Evolutionary conservation across 305 asterid genomes (phyloP), one percentile per base, ranked within the genome.

Genomic region (Ilex paraguariensis): DNA sequence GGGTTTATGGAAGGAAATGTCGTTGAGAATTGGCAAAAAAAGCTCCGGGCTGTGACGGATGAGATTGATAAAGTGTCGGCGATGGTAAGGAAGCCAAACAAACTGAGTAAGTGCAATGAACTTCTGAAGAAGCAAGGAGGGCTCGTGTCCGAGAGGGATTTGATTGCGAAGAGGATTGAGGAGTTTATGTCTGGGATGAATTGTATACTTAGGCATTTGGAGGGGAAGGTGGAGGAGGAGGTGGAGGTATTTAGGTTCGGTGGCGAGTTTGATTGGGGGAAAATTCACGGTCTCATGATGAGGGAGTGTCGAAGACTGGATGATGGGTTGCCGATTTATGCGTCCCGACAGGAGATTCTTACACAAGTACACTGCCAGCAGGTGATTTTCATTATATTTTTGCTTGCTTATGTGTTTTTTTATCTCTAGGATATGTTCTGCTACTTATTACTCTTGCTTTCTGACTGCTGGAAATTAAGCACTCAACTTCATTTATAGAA

Each of bases 231-330:
- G 53, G 69, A 63, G 51, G 54, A 74, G 32, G 70, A 55, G 49
- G 72, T 58, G 13, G 81, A 66, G 7, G 56, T 82, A 50, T 80
- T 87, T 46, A 64, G 15, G 42, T 76, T 87, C 6, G 80, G 61
- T 13, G 76, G 79, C 31, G 80, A 71, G 21, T 64, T 82, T 9
- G 75, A 75, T 39, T 90, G 97, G 97, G 74, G 54, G 73, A 83
- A 70, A 71, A 67, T 90, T 64, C 79, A 82, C 66, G 67, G 40
- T 72, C 57, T 85, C 63, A 73, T 90, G 74, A 77, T 56, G 80
- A 92, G 98, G 80, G 98, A 87, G 59, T 77, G 91, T 59, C 70
- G 79, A 75, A 76, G 98, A 78, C 82, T 93, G 65, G 90, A 82
- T 31, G 87, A 81, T 73, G 97, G 98, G 17, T 83, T 93, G 64